These are phyloP conservation scores for Moesziomyces antarcticus DNA, from an alignment of 1,284 basidiomycete species.

Conservation along the genomic window DNA sequence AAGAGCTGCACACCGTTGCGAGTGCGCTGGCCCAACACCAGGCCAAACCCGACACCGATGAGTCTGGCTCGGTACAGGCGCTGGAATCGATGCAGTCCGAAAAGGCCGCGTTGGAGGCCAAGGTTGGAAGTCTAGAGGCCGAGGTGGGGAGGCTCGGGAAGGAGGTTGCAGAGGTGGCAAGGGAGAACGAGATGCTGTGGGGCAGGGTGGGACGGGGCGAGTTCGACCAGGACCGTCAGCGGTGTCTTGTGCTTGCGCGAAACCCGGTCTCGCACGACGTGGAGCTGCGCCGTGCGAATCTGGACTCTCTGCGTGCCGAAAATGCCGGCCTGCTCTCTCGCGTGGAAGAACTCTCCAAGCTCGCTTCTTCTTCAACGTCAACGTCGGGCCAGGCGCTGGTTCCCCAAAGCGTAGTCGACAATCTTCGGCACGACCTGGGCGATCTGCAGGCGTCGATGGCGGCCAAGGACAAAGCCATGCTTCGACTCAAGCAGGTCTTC, in stretches of 20 bases:
- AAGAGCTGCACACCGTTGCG: conserved; percentile 16
- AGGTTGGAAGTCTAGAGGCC: conserved; percentile 48
- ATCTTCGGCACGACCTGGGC: conserved; percentile 74
- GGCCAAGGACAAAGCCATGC: conserved; percentile 77
- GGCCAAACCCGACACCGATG: conserved; percentile 15
- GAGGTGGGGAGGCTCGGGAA: conserved; percentile 51
- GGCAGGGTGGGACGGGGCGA: conserved; percentile 74
- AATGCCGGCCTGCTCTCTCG: conserved; percentile 75
- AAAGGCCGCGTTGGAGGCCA: conserved; percentile 45
- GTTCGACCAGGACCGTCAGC: conserved; percentile 78
- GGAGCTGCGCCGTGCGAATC: conserved; percentile 75
- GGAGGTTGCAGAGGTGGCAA: conserved; percentile 76
- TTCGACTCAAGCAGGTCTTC: conserved; percentile 78
- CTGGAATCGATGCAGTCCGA: conserved; percentile 2
- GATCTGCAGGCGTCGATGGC: conserved; percentile 72
- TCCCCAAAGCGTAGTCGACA: conserved; percentile 75
- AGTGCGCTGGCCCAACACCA: conserved; percentile 12
- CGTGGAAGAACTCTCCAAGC: conserved; percentile 58
- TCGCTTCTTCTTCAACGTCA: conserved; percentile 32
- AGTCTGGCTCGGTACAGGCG: not conserved
- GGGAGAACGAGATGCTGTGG: conserved; percentile 78
- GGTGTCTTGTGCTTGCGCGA: conserved; percentile 77
- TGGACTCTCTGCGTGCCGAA: conserved; percentile 79
- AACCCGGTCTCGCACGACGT: conserved; percentile 82
- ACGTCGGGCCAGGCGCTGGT: conserved; percentile 71